A percentile compares a stretch with the other conserved stretches of the same genome.
phyloP scores from a whole-genome alignment of 2,329 filamentous ascomycete genomes.

The Whalleya microplaca region DNA sequence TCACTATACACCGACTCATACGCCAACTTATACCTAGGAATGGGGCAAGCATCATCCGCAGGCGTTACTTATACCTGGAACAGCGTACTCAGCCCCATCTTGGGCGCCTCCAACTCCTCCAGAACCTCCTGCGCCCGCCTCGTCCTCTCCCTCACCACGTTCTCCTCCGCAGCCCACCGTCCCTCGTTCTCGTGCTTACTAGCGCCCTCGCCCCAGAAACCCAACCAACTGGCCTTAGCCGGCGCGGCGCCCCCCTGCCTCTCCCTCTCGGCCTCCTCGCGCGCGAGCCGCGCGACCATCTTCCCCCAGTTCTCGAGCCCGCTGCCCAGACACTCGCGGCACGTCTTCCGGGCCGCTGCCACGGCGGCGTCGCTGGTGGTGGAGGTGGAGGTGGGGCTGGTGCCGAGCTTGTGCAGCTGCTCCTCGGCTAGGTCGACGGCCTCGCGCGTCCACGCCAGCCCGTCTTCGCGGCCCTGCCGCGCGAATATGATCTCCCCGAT shows the following conservation, averaged over 20 bases:
- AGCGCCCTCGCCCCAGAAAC: conserved; percentile 44
- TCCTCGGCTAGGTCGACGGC: conserved; percentile 81
- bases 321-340: conserved; percentile 64
- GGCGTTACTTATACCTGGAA: conserved; percentile 44
- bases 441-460: conserved; percentile 87
- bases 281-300: conserved; percentile 73
- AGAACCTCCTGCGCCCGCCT: conserved; percentile 56
- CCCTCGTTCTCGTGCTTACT: conserved; percentile 43
- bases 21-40: neutral
- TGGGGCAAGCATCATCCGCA: neutral
- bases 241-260: conserved; percentile 15
- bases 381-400: no score
- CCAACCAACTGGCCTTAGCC: conserved; percentile 41
- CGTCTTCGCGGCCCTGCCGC: conserved; percentile 61
- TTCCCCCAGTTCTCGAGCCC: conserved; percentile 80
- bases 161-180: conserved; percentile 59
- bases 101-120: conserved; percentile 50
- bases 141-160: conserved; percentile 56
- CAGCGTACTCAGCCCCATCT: conserved; percentile 39
- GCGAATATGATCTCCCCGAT: conserved; percentile 93
- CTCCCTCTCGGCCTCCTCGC: conserved; percentile 45
- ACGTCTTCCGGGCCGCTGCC: no score
- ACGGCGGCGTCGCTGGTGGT: no score
- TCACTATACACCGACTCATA: neutral
- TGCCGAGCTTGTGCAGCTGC: conserved; percentile 55